Percentiles rank a stretch among this genome's conserved stretches.
Conservation (phyloP, 208 protist species). For the Novymonas esmeraldas region DNA sequence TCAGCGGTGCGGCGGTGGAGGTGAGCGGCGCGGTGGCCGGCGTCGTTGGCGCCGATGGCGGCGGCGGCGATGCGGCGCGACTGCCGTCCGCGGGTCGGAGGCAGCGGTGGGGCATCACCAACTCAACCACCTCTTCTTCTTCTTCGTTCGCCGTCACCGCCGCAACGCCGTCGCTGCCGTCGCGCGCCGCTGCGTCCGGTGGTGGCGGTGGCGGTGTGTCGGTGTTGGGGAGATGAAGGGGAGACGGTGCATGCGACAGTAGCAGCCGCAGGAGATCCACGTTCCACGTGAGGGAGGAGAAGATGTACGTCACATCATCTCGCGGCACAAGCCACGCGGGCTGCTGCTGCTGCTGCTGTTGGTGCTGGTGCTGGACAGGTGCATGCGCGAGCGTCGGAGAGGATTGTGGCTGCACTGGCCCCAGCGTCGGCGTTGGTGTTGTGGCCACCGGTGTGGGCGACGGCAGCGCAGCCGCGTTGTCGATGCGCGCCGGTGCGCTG, state of each 20-base stretch:
- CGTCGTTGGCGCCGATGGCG: neutral
- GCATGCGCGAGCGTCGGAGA: too few relatives aligned
- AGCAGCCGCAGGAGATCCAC: slow-evolving; percentile 63
- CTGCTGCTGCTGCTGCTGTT: neutral
- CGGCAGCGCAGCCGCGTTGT: too few relatives aligned
- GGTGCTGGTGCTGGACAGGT: neutral
- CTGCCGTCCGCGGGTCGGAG: neutral
- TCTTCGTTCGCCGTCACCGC: neutral
- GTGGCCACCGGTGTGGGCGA: too few relatives aligned
- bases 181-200: neutral
- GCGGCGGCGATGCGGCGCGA: neutral
- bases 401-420: too few relatives aligned
- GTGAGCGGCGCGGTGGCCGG: neutral
- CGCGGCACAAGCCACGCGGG: slow-evolving; percentile 34
- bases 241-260: slow-evolving; percentile 52
- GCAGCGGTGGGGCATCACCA: too few relatives aligned
- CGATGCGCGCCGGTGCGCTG: too few relatives aligned
- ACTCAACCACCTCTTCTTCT: too few relatives aligned
- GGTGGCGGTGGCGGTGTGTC: too few relatives aligned
- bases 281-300: slow-evolving; percentile 71
- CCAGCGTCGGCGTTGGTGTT: too few relatives aligned
- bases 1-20: neutral
- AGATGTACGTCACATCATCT: slow-evolving; percentile 57
- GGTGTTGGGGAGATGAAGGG: slow-evolving; percentile 23
- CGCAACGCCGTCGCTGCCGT: neutral